Evolutionary conservation across 2,329 filamentous ascomycete genomes (phyloP), one percentile per base, ranked within the genome.

Genomic region (Colletotrichum spaethianum): DNA sequence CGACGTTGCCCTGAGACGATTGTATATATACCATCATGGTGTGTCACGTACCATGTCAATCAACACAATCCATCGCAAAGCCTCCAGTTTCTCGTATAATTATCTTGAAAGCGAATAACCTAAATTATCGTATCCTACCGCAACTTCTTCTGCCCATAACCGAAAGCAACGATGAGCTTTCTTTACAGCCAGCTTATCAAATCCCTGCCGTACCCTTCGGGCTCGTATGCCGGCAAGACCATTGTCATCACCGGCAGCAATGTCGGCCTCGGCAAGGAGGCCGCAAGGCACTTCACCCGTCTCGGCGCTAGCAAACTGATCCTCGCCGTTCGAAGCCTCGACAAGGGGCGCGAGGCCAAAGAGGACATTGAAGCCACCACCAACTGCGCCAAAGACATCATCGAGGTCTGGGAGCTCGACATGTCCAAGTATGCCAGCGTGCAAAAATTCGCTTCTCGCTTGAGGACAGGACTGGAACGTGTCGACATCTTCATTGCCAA

Each of bases 351-450:
- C 8, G 74, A 48, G 20, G 86, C 86, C 56, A 83, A 81, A 26
- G 62, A 74, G 2, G 78, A 80, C 48, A 83, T 87, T 55, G 78
- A 78, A 38, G 67, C 70, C 1, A 76, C 78, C 26, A 78, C 79
- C 16, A 74, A 55, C 31, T 61, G 68, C 60, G 70, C 28, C 31
- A 70, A 36, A 48, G 77, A 66, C n/a, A 76, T 69, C 3, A 77
- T 87, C 40, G 80, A 88, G 53, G 86, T 89, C 16, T 90, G 87
- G 87, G 65, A 80, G 14, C 75, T 90, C 5, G 87, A 90, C 75
- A 82, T 89, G 74, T 76, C 75, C 18, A 83, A 80, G 23, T 87
- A 86, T 74, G 81, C 82, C 4, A 86, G 83, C 40, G 82, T 89
- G 46, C 77, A 80, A 62, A 78, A 76, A 1, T 89, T 91, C 70